Evolutionary conservation across 2,329 filamentous ascomycete genomes (phyloP).

Genomic region (Phoma sp.): DNA sequence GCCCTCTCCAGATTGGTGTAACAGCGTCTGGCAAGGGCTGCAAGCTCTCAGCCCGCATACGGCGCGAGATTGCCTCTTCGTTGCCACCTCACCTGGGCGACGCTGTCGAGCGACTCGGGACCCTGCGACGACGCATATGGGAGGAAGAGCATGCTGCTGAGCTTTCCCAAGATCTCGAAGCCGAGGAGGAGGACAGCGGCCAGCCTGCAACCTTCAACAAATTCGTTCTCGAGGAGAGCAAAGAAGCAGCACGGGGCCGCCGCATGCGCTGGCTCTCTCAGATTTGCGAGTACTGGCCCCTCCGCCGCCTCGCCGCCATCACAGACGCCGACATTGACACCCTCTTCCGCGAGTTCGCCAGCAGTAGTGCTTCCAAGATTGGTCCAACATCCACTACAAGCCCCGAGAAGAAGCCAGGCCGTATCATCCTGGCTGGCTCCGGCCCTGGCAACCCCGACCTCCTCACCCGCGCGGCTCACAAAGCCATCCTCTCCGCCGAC

Average conservation of each 20-base stretch:
- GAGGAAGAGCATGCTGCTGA: slow-evolving; percentile 59
- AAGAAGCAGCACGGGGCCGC: slow-evolving; percentile 75
- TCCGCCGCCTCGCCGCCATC: slow-evolving; percentile 79
- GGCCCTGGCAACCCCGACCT: slow-evolving; percentile 93
- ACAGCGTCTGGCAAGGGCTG: slow-evolving; percentile 95
- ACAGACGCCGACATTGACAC: slow-evolving; percentile 78
- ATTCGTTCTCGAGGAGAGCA: slow-evolving; percentile 75
- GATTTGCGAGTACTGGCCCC: slow-evolving; percentile 98
- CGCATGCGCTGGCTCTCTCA: slow-evolving; percentile 93
- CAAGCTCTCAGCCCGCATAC: slow-evolving; percentile 87
- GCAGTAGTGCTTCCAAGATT: slow-evolving; percentile 44
- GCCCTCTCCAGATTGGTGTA: slow-evolving; percentile 91
- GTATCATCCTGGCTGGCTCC: slow-evolving; percentile 86
- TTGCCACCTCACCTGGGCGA: slow-evolving; percentile 77
- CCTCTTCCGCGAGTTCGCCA: slow-evolving; percentile 75
- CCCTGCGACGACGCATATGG: slow-evolving; percentile 49
- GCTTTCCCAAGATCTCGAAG: slow-evolving; percentile 52
- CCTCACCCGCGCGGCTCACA: slow-evolving; percentile 80
- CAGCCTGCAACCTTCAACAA: slow-evolving; percentile 86
- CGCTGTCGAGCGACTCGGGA: slow-evolving; percentile 79
- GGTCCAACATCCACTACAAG: slow-evolving; percentile 26
- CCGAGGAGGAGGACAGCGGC: slow-evolving; percentile 68
- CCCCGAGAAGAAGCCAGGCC: slow-evolving; percentile 57
- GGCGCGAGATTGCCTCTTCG: slow-evolving; percentile 82
- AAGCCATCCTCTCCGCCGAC: slow-evolving; percentile 76